phyloP scores from a whole-genome alignment of 352 stramenopile genomes.

The Pythium monospermum region DNA sequence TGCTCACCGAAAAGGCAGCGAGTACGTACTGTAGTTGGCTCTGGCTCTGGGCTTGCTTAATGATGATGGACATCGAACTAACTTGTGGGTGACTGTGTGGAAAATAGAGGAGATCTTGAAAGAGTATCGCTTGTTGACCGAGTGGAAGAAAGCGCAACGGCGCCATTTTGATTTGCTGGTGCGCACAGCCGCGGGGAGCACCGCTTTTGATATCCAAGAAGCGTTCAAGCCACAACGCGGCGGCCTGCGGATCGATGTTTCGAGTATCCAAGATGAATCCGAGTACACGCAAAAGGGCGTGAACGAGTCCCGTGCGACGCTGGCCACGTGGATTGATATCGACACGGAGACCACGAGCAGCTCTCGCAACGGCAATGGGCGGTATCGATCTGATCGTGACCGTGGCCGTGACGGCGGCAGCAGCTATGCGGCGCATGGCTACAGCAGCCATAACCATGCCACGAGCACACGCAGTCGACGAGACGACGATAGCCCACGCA shows the following conservation, averaged over 20 bases:
- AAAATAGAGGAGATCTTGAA: constrained; percentile 52
- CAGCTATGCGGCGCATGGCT: no score
- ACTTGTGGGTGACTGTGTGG: neutral
- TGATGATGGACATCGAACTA: neutral
- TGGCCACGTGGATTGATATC: constrained; percentile 27
- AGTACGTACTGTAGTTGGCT: constrained; percentile 32
- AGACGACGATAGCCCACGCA: no score
- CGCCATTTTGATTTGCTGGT: constrained; percentile 53
- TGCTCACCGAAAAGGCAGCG: constrained; percentile 64
- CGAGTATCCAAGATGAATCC: constrained; percentile 41
- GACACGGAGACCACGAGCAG: neutral
- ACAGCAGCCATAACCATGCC: no score
- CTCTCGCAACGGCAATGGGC: no score
- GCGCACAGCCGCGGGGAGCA: constrained; percentile 26
- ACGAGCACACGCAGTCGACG: no score
- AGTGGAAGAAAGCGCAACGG: constrained; percentile 66
- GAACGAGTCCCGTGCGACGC: constrained; percentile 56
- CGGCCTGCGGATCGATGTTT: constrained; percentile 59
- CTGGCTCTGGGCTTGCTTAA: neutral
- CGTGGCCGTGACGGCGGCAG: no score
- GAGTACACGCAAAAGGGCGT: constrained; percentile 67
- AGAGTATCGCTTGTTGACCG: constrained; percentile 48
- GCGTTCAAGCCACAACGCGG: constrained; percentile 53
- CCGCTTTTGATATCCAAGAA: constrained; percentile 32
- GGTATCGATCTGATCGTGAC: no score